These are phyloP conservation scores for Nicotiana tomentosiformis DNA, from an alignment of 257 asterid genomes.

Conservation along the genomic window DNA sequence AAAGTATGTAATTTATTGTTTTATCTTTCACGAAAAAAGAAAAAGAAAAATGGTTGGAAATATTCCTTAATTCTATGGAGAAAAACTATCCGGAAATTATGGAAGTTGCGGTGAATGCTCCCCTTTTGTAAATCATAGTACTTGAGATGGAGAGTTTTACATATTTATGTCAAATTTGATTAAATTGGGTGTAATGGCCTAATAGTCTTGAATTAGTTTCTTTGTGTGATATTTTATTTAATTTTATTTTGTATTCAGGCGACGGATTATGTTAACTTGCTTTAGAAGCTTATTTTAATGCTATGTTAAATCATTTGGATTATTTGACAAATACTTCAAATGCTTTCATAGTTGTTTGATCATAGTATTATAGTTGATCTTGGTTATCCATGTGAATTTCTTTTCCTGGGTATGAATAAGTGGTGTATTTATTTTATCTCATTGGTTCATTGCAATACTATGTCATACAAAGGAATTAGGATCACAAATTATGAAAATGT, in stretches of 20 bases:
- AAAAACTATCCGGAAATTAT: neutral
- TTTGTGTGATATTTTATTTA: neutral
- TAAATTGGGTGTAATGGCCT: neutral
- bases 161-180: neutral
- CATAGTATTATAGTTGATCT: neutral
- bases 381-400: neutral
- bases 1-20: neutral
- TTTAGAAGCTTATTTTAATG: too few relatives aligned
- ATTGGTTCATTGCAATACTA: neutral
- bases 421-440: neutral
- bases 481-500: neutral
- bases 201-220: neutral
- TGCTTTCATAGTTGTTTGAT: neutral
- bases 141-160: neutral
- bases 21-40: neutral
- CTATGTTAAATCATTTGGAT: constrained; percentile 1
- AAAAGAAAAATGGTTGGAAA: too few relatives aligned
- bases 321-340: neutral
- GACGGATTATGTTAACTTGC: neutral
- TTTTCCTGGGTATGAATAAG: neutral
- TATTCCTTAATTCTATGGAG: neutral
- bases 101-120: neutral
- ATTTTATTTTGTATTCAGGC: neutral
- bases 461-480: neutral
- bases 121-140: neutral